Evolutionary conservation across 2,329 filamentous ascomycete genomes (phyloP), one percentile per base, ranked within the genome.

Genomic region (Capronia coronata): DNA sequence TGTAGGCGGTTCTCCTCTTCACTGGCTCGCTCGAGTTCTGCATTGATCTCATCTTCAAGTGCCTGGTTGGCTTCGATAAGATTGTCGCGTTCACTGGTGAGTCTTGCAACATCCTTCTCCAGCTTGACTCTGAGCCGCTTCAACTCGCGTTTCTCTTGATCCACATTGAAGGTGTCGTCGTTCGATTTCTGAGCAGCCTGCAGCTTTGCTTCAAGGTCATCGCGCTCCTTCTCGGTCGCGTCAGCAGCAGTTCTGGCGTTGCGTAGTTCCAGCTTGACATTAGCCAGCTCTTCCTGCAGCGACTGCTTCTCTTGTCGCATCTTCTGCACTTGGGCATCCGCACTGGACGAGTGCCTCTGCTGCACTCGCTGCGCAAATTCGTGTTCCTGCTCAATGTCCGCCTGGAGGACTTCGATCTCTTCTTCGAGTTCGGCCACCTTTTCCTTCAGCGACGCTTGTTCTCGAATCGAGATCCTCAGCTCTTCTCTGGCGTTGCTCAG

Each of bases 401-500:
- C 73, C 63, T 88, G 84, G 11, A 90, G 68, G 22, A 87, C 78
- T 46, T 87, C 82, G n/a, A 88, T 74, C 63, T 89, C 86, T 57
- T 89, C 85, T 62, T 90, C 84, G 16, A 90, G 65, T 6, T 76
- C 75, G 49, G 84, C 78, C 1, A 82, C 72, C 63, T 82, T 87
- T 57, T 86, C 82, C 42, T 73, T 72, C 52, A 86, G 73, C 1
- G 74, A 64, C 56, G 80, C 77, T 62, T 80, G 76, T 56, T 83
- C 80, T 18, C 83, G 74, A 56, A 82, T 79, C 21, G 78, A 78
- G 43, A 83, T 73, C n/a, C 84, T 79, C 7, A 89, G 73, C 48
- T 88, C 82, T 56, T 89, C 84, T 46, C 78, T 79, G 7, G 82
- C 76, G 6, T 72, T 68, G 1, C 83, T 79, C 2, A 89, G 68